Evolutionary conservation across 352 stramenopile species (phyloP), one percentile per base, ranked within the genome.

Genomic region (Pythium graminicola): DNA sequence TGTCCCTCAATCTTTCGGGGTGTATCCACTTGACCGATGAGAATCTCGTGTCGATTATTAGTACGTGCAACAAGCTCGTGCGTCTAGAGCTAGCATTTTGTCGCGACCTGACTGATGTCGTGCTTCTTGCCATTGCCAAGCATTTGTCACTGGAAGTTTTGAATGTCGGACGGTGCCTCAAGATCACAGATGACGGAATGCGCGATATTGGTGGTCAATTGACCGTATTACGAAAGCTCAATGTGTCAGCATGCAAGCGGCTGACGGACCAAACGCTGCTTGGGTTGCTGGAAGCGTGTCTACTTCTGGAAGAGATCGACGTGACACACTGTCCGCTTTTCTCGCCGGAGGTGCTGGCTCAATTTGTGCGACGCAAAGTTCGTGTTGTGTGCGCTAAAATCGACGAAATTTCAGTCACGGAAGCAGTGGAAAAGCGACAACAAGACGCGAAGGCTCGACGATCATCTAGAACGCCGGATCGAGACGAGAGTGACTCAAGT

Each of bases 111-210:
- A 89, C 85, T 2, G 86, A 97, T 53, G 65, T 26, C 10, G 70
- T 78, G 14, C 45, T 96, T 20, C 65, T 67, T 5, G 58, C 70
- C 19, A 79, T 97, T 46, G 76, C 85, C 13, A 72, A 86, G 27
- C 72, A 82, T 6, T 64, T 97, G 14, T 93, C 83, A 52, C 62
- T 97, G 0, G 86, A 93, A 50, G 62, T 71, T 31, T 52, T 93
- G 9, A 89, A 81, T 27, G 22, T 93, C 7, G 70, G 68, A 13
- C 67, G 80, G 0, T 93, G 82, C 41, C 46, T 75, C 31, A 87
- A 83, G 33, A 67, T 97, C 29, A 95, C 90, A 2, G 87, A 96
- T 52, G 66, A 85, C 22, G 85, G 85, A 2, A 76, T 97, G 56
- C 55, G 86, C 4, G 81, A 94, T 16, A 53, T 97, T 8, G 76